These are phyloP conservation scores for Pythium insidiosum DNA, from an alignment of 352 stramenopile species.

Conservation along the genomic window DNA sequence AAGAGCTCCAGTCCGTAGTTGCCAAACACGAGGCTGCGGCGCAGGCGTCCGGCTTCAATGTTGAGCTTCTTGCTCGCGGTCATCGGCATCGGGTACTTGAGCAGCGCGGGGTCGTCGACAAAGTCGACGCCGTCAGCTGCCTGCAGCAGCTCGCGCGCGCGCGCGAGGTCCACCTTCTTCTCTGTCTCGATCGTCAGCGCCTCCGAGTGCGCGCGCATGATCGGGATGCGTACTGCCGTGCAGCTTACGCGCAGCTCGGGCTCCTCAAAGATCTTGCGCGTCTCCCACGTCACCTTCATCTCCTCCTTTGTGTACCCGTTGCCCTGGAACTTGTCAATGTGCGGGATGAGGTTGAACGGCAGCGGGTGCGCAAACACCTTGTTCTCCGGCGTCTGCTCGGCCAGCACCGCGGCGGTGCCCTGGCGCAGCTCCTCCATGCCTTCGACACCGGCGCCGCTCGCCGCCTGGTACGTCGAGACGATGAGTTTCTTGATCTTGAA, in stretches of 20 bases:
- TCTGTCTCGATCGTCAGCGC: constrained; percentile 94
- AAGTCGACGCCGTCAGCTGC: constrained; percentile 91
- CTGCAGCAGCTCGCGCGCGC: constrained; percentile 76
- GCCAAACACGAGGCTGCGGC: constrained; percentile 93
- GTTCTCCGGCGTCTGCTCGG: constrained; percentile 67
- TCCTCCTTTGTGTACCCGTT: constrained; percentile 99
- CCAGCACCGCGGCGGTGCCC: constrained; percentile 74
- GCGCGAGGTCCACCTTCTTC: constrained; percentile 79
- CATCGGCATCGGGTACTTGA: constrained; percentile 96
- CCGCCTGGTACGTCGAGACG: constrained; percentile 94
- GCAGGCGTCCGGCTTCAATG: constrained; percentile 95
- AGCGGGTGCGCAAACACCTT: constrained; percentile 96
- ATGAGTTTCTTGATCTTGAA: constrained; percentile 96
- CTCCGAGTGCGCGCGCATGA: constrained; percentile 95
- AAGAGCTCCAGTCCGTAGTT: constrained; percentile 97
- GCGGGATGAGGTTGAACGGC: constrained; percentile 98
- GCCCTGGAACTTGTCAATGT: constrained; percentile 99
- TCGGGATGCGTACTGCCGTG: constrained; percentile 95
- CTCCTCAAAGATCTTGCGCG: constrained; percentile 95
- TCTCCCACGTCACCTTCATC: constrained; percentile 99
- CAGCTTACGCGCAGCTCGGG: constrained; percentile 80
- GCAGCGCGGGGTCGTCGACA: constrained; percentile 79
- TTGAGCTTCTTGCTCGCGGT: constrained; percentile 96
- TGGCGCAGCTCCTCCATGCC: constrained; percentile 95
- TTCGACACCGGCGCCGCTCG: constrained; percentile 84